Evolutionary conservation across 768 basidiomycete genomes (phyloP), one percentile per base, ranked within the genome.

Genomic region (Rhodotorula graminis): DNA sequence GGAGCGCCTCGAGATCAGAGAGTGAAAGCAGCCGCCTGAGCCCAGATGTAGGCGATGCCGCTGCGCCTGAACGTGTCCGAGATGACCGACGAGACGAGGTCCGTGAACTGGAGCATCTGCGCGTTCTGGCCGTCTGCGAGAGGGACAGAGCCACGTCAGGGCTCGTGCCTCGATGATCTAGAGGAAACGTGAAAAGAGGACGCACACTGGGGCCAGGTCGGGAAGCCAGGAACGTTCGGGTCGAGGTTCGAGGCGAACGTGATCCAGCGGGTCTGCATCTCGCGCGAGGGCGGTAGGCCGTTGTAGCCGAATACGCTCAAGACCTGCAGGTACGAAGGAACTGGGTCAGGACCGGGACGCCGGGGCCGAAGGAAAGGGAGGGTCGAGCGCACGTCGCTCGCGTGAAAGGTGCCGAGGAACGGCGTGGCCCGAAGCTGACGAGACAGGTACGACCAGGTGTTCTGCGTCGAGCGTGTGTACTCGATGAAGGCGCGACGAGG

Each of bases 201-300:
- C 70, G 18, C 8, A 66, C 70, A 67, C 29, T 58, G 55, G 5
- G 70, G 61, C 61, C 65, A 67, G 31, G 57, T 42, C 19, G 49
- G 18, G 55, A 23, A 71, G 25, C 64, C 65, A 7, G 44, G 46
- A 33, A 50, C 65, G 61, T 71, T 65, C 27, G 64, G 65, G 56
- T 63, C 42, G 14, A 71, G 29, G 33, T 44, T 63, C 56, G 63
- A 40, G 6, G 61, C 49, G 25, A 67, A 71, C 14, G 42, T 19
- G 29, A 71, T 47, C 70, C 70, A 71, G 53, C 65, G 65, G 11
- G 47, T 29, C 40, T 61, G 60, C 44, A 71, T 63, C 61, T 71
- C 70, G 37, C 33, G 44, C 3, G 65, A 61, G 16, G 65, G 70
- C 14, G 65, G 23, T 1, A 55, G n/a, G 14, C 55, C 56, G 29